phyloP scores from a whole-genome alignment of 495 filamentous ascomycete genomes.

The Rhizodiscina lignyota region DNA sequence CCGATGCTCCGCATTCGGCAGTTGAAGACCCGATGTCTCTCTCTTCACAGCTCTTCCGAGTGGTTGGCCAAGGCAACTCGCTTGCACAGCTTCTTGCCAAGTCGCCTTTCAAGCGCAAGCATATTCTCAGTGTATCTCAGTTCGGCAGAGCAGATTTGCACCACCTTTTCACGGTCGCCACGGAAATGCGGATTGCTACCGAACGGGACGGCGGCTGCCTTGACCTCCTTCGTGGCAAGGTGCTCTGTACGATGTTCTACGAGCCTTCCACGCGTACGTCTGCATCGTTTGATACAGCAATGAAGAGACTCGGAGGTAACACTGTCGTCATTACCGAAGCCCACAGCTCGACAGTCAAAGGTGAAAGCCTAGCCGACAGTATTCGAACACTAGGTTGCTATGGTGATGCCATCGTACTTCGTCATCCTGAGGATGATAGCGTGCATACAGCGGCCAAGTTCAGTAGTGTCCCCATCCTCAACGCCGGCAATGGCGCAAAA shows the following conservation, averaged over 20 bases:
- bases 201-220: conserved; percentile 80
- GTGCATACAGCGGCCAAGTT: conserved; percentile 68
- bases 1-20: conserved; percentile 1
- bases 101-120: conserved; percentile 69
- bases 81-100: conserved; percentile 55
- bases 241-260: conserved; percentile 88
- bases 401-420: conserved; percentile 82
- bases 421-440: conserved; percentile 69
- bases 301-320: conserved; percentile 87
- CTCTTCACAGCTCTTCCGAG: background rate
- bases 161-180: conserved; percentile 83
- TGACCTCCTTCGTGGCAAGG: conserved; percentile 65
- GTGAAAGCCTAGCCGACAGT: conserved; percentile 83
- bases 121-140: conserved; percentile 79
- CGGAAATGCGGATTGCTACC: conserved; percentile 89
- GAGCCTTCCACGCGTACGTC: conserved; percentile 95
- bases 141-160: conserved; percentile 78
- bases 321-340: conserved; percentile 62
- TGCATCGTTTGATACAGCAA: conserved; percentile 89
- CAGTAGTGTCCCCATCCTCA: conserved; percentile 82
- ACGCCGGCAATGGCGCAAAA: conserved; percentile 84
- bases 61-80: no score
- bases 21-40: background rate
- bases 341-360: conserved; percentile 77
- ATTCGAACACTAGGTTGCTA: conserved; percentile 88